These are phyloP conservation scores for Fusarium sp. DNA, from an alignment of 2,329 filamentous ascomycete species.

Conservation along the genomic window DNA sequence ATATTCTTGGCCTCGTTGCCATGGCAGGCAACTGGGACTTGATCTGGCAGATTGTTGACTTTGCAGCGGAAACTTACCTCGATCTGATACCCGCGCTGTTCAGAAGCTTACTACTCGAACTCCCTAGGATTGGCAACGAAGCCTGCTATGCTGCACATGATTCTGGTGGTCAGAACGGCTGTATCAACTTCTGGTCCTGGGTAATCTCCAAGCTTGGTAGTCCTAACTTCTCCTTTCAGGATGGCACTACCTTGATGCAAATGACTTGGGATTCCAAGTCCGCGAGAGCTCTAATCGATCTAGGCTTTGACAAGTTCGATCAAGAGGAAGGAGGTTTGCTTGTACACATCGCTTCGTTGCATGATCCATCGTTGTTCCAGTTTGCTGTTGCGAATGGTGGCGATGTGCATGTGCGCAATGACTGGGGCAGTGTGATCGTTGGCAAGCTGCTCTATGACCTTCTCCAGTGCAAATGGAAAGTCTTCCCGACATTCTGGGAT, in stretches of 20 bases:
- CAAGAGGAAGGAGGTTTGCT: background rate
- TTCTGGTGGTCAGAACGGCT: background rate
- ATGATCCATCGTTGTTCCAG: background rate
- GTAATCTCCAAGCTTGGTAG: background rate
- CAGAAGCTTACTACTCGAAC: too few species aligned
- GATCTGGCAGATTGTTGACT: background rate
- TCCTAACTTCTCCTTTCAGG: background rate
- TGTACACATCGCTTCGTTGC: background rate
- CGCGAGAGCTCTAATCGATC: background rate
- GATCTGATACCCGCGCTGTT: too few species aligned
- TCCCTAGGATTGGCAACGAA: too few species aligned
- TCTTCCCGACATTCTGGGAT: rapidly evolving
- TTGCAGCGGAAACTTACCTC: background rate
- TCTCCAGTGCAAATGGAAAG: rapidly evolving
- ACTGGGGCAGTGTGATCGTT: too few species aligned
- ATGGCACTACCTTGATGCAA: background rate
- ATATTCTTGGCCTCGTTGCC: rapidly evolving
- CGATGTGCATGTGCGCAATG: background rate
- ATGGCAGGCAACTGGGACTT: rapidly evolving
- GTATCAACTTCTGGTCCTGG: background rate
- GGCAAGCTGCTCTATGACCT: too few species aligned
- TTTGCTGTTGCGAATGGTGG: background rate
- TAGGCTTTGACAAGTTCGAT: background rate
- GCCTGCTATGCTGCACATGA: background rate
- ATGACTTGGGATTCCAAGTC: background rate